phyloP scores from a whole-genome alignment of 345 rosid genomes.

The Conringia planisiliqua region DNA sequence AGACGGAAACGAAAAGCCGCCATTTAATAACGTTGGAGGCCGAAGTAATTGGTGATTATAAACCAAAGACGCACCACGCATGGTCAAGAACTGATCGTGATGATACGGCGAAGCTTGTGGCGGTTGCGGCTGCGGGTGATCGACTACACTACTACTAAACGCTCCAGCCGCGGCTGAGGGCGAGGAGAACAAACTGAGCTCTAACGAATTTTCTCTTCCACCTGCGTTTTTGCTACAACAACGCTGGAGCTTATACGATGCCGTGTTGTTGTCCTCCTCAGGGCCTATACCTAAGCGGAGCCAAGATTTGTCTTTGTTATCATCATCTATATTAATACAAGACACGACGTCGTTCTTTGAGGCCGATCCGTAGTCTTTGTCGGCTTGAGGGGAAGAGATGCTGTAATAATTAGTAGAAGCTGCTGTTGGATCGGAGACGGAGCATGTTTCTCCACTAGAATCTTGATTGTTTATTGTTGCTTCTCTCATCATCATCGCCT shows the following conservation, averaged over 20 bases:
- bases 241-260: constrained; percentile 30
- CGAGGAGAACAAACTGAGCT: constrained; percentile 64
- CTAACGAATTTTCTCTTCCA: constrained; percentile 44
- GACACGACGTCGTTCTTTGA: constrained; percentile 14
- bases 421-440: constrained; percentile 48
- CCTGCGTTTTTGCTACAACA: constrained; percentile 34
- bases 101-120: constrained; percentile 6
- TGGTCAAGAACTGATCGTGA: constrained; percentile 29
- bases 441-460: constrained; percentile 38
- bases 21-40: constrained; percentile 23
- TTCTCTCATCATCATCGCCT: constrained; percentile 26
- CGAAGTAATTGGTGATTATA: constrained; percentile 25
- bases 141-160: constrained; percentile 11
- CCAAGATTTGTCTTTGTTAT: constrained; percentile 55
- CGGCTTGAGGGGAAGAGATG: constrained; percentile 42
- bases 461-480: constrained; percentile 29
- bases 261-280: constrained; percentile 12
- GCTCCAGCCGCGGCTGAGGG: constrained; percentile 18
- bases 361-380: constrained; percentile 23
- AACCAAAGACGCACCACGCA: constrained; percentile 24
- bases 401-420: constrained; percentile 16
- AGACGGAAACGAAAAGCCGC: constrained; percentile 7
- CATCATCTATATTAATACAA: constrained; percentile 23
- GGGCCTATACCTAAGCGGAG: constrained; percentile 79
- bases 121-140: background rate